These are phyloP conservation scores for Dendrocalamus sinicus DNA, from an alignment of 176 grass and related monocot genomes.

Conservation along the genomic window DNA sequence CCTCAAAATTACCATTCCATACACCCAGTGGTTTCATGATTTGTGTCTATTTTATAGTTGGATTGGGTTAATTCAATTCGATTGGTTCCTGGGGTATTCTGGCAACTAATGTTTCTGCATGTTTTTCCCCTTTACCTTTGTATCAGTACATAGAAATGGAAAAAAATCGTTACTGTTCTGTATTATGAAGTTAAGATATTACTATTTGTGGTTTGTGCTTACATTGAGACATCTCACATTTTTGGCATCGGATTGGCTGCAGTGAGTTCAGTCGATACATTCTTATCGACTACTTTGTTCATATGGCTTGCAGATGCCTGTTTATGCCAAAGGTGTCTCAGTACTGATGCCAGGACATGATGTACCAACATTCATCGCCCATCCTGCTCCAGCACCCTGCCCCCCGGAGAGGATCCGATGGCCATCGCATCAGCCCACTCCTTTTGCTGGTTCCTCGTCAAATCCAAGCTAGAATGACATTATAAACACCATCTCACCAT, in stretches of 20 bases:
- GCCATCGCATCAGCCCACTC: constrained; percentile 65
- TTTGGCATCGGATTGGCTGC: not conserved
- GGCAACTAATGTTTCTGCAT: not conserved
- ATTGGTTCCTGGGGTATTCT: not conserved
- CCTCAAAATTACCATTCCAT: not conserved
- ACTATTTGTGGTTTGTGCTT: not conserved
- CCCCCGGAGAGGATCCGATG: constrained; percentile 71
- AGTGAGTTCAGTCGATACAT: not conserved
- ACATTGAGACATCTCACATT: not conserved
- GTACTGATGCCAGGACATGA: constrained; percentile 92
- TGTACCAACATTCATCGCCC: constrained; percentile 81
- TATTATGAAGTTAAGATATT: not conserved
- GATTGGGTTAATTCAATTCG: not conserved
- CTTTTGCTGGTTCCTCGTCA: constrained; percentile 38
- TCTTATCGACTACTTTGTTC: not conserved
- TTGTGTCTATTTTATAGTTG: not conserved
- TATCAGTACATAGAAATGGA: not conserved
- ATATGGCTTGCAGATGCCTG: constrained; percentile 67
- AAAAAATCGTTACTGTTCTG: no score
- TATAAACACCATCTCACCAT: not conserved
- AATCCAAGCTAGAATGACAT: constrained; percentile 37
- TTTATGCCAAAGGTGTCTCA: constrained; percentile 85
- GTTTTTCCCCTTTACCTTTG: not conserved
- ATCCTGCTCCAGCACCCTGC: constrained; percentile 69
- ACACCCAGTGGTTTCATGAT: not conserved